Conservation (phyloP, 1,139 yeast species). For the Debaryomyces fabryi region DNA sequence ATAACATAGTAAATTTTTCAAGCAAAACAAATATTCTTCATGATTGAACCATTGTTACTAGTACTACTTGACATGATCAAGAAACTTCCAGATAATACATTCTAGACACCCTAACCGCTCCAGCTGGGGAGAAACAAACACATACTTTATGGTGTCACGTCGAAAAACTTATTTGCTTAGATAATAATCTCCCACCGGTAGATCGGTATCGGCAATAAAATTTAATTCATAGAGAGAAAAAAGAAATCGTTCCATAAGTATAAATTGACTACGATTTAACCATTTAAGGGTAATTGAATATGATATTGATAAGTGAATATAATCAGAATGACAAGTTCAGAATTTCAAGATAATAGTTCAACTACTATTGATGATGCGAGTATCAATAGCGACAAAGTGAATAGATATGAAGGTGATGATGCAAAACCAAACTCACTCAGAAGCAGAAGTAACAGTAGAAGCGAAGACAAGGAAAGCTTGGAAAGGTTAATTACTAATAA, state of each 20-base stretch:
- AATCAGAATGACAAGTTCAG: conserved; percentile 1
- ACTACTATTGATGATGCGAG: conserved; percentile 3
- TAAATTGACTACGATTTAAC: not conserved
- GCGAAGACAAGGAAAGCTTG: not conserved
- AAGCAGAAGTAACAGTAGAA: not conserved
- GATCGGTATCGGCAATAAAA: conserved; percentile 6
- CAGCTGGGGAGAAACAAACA: not conserved
- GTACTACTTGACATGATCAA: not conserved
- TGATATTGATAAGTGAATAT: not conserved
- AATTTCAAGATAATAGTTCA: conserved; percentile 1
- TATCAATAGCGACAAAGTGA: not conserved
- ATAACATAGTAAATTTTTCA: too few species aligned
- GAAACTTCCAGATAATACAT: not conserved
- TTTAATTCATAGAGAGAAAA: not conserved
- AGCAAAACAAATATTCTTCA: too few species aligned
- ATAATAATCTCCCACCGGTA: not conserved
- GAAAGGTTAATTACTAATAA: conserved; percentile 26
- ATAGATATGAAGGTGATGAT: not conserved
- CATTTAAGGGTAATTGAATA: not conserved
- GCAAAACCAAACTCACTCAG: not conserved
- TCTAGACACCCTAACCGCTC: not conserved
- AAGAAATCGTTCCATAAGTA: not conserved
- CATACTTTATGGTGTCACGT: not conserved
- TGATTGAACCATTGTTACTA: not conserved
- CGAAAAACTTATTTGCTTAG: not conserved